Evolutionary conservation across 495 filamentous ascomycete species (phyloP), one percentile per base, ranked within the genome.

Genomic region (Podospora bellae-mahoneyi): DNA sequence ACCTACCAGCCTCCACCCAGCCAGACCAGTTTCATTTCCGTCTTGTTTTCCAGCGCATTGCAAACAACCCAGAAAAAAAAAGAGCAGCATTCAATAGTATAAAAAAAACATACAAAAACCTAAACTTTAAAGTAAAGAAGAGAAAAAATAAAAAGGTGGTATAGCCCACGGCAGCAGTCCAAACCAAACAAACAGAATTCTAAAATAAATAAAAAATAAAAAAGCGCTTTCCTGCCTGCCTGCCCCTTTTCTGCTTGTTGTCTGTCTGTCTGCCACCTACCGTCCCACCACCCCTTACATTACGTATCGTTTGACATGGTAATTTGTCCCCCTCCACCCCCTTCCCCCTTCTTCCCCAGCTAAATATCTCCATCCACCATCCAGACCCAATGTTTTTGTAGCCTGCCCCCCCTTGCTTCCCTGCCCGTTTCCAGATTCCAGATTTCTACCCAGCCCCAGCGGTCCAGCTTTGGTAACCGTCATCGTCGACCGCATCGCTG

Each of bases 111-210:
- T 23, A 23, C 23, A 23, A 23, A 23, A 54, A 26, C 5, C 60
- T 15, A 61, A 62, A n/a, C 27, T 18, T 60, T n/a, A 28, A 57
- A 57, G 57, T 19, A 69, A 71, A 66, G 18, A 23, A 66, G 30
- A 59, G 32, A 44, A 10, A 53, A 23, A 19, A 57, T 23, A 62
- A 55, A 65, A 62, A 58, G 19, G 30, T 4, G 32, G 58, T 62
- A 4, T 64, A 48, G 9, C 39, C 39, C 23, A 48, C 39, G 9
- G 39, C 5, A 10, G 39, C 39, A 48, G 39, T 48, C 39, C 39
- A 48, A 6, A 10, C 39, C 23, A 23, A 23, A 23, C 23, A 48
- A 48, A 10, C 39, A 48, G 9, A 48, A 48, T 48, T 48, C 39
- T 48, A 48, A 48, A 48, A 48, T 3, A 23, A 23, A 23, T 23